Evolutionary conservation across 2,329 filamentous ascomycete genomes (phyloP).

Genomic region (Verruconis gallopava): DNA sequence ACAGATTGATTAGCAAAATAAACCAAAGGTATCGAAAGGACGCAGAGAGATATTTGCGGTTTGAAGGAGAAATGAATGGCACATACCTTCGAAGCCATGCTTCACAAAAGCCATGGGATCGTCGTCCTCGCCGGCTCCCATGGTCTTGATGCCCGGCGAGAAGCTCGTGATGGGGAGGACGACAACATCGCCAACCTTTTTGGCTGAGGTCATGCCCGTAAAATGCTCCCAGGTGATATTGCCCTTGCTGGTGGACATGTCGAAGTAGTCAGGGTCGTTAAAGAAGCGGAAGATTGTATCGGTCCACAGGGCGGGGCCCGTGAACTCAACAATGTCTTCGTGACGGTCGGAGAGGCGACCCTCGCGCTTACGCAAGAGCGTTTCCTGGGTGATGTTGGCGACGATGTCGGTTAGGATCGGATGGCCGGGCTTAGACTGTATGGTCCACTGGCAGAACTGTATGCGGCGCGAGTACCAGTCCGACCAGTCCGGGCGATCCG

Average conservation of each 20-base stretch:
- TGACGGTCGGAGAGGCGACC: constrained; percentile 50
- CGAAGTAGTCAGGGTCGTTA: constrained; percentile 81
- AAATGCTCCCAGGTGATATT: constrained; percentile 81
- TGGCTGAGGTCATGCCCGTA: constrained; percentile 69
- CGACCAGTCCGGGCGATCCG: constrained; percentile 81
- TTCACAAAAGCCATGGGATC: constrained; percentile 96
- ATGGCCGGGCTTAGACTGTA: constrained; percentile 89
- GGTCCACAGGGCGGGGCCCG: constrained; percentile 89
- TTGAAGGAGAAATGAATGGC: constrained; percentile 5
- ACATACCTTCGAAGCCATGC: constrained; percentile 85
- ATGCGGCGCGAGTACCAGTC: constrained; percentile 94
- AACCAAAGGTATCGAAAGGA: constrained; percentile 7
- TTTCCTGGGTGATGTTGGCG: constrained; percentile 69
- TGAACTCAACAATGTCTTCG: constrained; percentile 81
- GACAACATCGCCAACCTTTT: constrained; percentile 85
- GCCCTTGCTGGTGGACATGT: constrained; percentile 55
- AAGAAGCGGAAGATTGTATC: constrained; percentile 86
- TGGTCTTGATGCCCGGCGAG: constrained; percentile 85
- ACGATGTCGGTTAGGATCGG: constrained; percentile 83
- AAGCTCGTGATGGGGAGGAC: constrained; percentile 95
- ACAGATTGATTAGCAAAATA: constrained; percentile 6
- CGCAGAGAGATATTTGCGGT: constrained; percentile 10
- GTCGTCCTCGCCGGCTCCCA: constrained; percentile 78
- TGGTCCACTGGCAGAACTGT: constrained; percentile 99
- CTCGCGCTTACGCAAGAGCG: constrained; percentile 56